These are phyloP conservation scores for Lasiodiplodia gonubiensis DNA, from an alignment of 2,329 filamentous ascomycete genomes.

Conservation along the genomic window DNA sequence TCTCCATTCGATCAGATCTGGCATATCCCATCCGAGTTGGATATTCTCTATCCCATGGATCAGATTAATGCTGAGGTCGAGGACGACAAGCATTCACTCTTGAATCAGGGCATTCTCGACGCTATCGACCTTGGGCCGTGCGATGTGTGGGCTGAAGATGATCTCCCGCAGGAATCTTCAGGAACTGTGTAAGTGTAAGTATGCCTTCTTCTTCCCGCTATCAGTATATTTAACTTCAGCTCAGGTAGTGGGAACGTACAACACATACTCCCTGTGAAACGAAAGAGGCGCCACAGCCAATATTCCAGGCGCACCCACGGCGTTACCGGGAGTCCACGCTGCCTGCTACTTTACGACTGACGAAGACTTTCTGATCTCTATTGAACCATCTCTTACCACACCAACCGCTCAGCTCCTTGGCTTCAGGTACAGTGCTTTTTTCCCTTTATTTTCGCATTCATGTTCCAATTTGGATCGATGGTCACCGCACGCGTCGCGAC, in stretches of 20 bases:
- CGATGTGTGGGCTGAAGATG: conserved; percentile 18
- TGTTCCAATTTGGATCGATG: neutral
- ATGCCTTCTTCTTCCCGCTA: neutral
- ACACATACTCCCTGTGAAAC: neutral
- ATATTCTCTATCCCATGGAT: conserved; percentile 46
- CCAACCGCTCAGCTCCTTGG: neutral
- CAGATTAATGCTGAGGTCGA: conserved; percentile 33
- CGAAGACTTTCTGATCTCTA: neutral
- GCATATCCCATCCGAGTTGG: conserved; percentile 45
- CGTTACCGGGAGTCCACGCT: neutral
- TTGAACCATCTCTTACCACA: neutral
- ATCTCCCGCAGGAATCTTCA: neutral
- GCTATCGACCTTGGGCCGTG: conserved; percentile 27
- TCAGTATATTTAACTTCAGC: neutral
- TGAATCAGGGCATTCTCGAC: conserved; percentile 30
- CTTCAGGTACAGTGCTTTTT: neutral
- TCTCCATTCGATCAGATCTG: conserved; percentile 48
- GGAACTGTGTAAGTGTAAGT: conserved; percentile 9
- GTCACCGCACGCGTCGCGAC: neutral
- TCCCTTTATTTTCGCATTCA: neutral
- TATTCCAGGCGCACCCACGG: neutral
- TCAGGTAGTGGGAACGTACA: neutral
- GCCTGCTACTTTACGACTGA: neutral
- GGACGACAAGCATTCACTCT: conserved; percentile 25
- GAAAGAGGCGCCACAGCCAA: neutral